Base-by-base conservation (phyloP, 2,329 filamentous ascomycete genomes). In the Proliferodiscus dingleyae region DNA sequence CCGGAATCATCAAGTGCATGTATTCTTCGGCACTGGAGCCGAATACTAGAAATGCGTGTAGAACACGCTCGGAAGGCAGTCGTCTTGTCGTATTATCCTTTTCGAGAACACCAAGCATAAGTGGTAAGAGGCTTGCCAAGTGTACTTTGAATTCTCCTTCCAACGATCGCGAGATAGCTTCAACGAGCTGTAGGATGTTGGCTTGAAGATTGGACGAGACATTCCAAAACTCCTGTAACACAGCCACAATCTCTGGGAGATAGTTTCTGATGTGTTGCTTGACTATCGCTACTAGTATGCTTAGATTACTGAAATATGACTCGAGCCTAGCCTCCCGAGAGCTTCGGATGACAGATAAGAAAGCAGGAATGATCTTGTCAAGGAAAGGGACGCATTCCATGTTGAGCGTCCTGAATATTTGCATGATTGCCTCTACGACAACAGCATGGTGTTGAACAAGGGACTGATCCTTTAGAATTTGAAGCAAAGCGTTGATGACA, bases 71-170 rank as follows among this genome's bases (percentile, higher is more conserved):
- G 0, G 90, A 95, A 2, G 89, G 85, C 11, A 80, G 76, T n/a
- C 89, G 78, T 60, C 88, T 85, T 1, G 77, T 71, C 1, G 85
- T 85, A 7, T 72, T 75, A 62, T 98, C 93, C 53, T 89, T 87
- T 55, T 98, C 91, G 15, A 99, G 76, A 2, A 95, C 87, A 19
- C 89, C 87, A 2, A 99, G 81, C 91, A 99, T 96, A 41, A 95
- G 73, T 0, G 93, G 94, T 3, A 98, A 75, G 13, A 98, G 72
- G 10, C 85, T 81, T 4, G 93, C 93, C 9, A 99, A 72, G 60
- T 96, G 96, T 34, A 95, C 86, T 66, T 97, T 95, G 73, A 99
- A 99, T 64, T 99, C 93, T 53, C 93, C 93, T 61, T 98, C 93
- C 1, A 99, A 71, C 0, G 93, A 95, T 49, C 87, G 82, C 3